Conservation (phyloP, 305 asterid species). For the Solanum chacoense region DNA sequence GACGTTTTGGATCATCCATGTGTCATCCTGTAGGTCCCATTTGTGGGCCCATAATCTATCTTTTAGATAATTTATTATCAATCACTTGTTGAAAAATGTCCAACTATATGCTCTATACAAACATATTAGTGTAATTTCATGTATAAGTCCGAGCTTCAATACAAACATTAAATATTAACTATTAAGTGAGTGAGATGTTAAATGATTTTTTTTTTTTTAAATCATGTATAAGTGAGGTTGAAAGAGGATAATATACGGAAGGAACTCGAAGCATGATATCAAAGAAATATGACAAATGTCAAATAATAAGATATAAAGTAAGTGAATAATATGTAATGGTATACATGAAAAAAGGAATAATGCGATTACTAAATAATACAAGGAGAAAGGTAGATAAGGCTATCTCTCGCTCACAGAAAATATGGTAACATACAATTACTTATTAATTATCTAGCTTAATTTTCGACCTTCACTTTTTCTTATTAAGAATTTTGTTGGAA, state of each 20-base stretch:
- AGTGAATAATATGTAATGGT: not conserved
- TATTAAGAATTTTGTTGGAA: not conserved
- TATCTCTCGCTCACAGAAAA: too few relatives aligned
- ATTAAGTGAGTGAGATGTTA: too few relatives aligned
- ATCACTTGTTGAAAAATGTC: not conserved
- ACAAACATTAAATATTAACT: not conserved
- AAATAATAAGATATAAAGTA: not conserved
- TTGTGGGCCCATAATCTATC: not conserved
- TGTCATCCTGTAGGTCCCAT: not conserved
- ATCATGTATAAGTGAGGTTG: accelerated
- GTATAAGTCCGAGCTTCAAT: too few relatives aligned
- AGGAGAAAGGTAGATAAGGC: too few relatives aligned
- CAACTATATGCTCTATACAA: not conserved
- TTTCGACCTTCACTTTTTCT: not conserved
- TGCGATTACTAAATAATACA: not conserved
- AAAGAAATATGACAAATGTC: not conserved
- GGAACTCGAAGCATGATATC: not conserved
- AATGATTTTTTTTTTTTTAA: too few relatives aligned
- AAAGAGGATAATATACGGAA: not conserved
- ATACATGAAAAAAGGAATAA: not conserved
- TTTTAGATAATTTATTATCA: not conserved
- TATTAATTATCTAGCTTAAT: not conserved
- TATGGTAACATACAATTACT: too few relatives aligned
- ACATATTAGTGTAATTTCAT: not conserved
- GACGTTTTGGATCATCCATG: not conserved